Evolutionary conservation across 1,284 basidiomycete genomes (phyloP).

Genomic region (Sporisorium iseilematis-ciliati): DNA sequence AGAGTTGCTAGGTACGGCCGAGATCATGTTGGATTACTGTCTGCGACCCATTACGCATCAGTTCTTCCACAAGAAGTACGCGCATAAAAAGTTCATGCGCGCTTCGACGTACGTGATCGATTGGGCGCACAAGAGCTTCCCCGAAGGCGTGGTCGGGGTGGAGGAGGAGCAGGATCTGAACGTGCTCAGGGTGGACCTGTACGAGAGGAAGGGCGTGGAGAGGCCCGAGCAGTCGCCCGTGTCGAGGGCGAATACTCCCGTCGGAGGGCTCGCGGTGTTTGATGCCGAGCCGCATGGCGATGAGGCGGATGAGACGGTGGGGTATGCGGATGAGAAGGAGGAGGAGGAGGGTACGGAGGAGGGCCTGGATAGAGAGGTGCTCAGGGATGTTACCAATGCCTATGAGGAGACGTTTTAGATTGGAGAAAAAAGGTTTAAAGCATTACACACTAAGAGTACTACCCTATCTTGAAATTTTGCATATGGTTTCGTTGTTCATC

Average conservation of each 20-base stretch:
- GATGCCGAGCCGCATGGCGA: slow-evolving; percentile 34
- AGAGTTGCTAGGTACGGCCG: slow-evolving; percentile 85
- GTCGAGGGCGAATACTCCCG: slow-evolving; percentile 38
- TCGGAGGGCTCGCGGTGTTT: slow-evolving; percentile 22
- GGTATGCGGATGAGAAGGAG: slow-evolving; percentile 26
- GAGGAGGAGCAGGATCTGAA: slow-evolving; percentile 51
- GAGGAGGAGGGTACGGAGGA: slow-evolving; percentile 8
- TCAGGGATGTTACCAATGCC: slow-evolving; percentile 49
- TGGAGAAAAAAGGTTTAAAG: background rate
- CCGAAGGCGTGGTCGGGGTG: slow-evolving; percentile 56
- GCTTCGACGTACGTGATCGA: slow-evolving; percentile 65
- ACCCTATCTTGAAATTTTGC: background rate
- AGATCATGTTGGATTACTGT: slow-evolving; percentile 89
- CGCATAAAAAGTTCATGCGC: slow-evolving; percentile 69
- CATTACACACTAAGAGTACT: background rate
- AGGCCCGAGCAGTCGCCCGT: slow-evolving; percentile 50
- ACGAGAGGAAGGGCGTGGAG: slow-evolving; percentile 49
- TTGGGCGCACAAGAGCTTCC: slow-evolving; percentile 64
- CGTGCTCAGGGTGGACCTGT: slow-evolving; percentile 60
- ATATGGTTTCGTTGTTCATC: no score
- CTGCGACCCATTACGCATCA: slow-evolving; percentile 63
- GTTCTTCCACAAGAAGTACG: slow-evolving; percentile 69
- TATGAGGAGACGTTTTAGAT: slow-evolving; percentile 41
- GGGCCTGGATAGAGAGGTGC: slow-evolving; percentile 29
- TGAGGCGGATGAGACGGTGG: slow-evolving; percentile 28